Evolutionary conservation across 2,329 filamentous ascomycete genomes (phyloP), one percentile per base, ranked within the genome.

Genomic region (Fusarium sp.): DNA sequence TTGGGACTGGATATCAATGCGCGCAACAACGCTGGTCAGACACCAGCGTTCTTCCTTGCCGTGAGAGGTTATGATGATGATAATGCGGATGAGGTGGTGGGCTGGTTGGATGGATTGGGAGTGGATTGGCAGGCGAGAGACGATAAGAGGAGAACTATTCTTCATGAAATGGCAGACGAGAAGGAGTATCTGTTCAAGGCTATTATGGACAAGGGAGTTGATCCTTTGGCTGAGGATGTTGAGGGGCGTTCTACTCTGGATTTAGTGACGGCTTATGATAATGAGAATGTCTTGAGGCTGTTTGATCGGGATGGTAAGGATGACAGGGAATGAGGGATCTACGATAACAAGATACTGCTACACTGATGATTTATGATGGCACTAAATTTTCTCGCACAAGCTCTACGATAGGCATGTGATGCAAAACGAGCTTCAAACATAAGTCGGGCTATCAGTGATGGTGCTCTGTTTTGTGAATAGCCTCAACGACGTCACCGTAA

Each of bases 41-140:
- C 70, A 8, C 74, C 73, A 1, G 38, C 28, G 7, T 71, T 76
- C 24, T 62, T 57, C 14, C 31, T 75, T 36, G 55, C 26, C 12
- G 33, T 63, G 31, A 35, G 35, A 20, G 15, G 11, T 13, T 31
- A n/a, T 24, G 31, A 12, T 28, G 22, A 26, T 9, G 20, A 39
- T 1, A 20, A 3, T 7, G 11, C 35, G 20, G 33, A 49, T 10
- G 49, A 31, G 13, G 11, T 28, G 33, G n/a, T 70, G 28, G 42
- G 18, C 6, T 54, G 72, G 41, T 14, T 74, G 17, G 59, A 74
- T 48, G 59, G n/a, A 5, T 38, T 72, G 52, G 73, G 66, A 2
- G 57, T 60, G 18, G 65, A 76, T 41, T 76, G 74, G 74, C 41
- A 28, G 20, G 60, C 20, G 26, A 76, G 51, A 42, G 73, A 76